These are phyloP conservation scores for Alternaria solani DNA, from an alignment of 2,329 filamentous ascomycete species.

Conservation along the genomic window DNA sequence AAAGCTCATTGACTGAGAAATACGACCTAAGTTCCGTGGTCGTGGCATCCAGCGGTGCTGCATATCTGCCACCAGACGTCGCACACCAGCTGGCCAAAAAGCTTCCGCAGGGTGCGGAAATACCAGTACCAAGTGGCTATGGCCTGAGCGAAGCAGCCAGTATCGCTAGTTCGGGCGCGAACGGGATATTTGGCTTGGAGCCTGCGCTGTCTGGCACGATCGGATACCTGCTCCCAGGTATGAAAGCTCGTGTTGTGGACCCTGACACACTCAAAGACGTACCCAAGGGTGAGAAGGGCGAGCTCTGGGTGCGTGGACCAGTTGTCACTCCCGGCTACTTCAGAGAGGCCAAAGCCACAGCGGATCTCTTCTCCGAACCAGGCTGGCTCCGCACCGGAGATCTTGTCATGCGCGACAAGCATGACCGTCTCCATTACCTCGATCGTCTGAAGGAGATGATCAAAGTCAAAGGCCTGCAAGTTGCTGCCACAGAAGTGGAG, in stretches of 20 bases:
- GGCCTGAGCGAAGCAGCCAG: slow-evolving; percentile 42
- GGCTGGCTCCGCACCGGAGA: slow-evolving; percentile 43
- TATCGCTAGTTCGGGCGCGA: slow-evolving; percentile 33
- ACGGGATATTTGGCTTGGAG: slow-evolving; percentile 38
- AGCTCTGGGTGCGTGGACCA: slow-evolving; percentile 39
- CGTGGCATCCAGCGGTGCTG: slow-evolving; percentile 34
- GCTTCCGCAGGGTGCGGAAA: slow-evolving; percentile 33
- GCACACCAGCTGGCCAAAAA: slow-evolving; percentile 39
- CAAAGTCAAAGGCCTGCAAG: slow-evolving; percentile 60
- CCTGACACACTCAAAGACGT: slow-evolving; percentile 38
- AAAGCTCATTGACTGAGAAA: slow-evolving; percentile 35
- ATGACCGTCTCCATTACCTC: slow-evolving; percentile 39
- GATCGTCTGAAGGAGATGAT: slow-evolving; percentile 56
- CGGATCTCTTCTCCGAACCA: slow-evolving; percentile 38
- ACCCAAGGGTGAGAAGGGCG: slow-evolving; percentile 33
- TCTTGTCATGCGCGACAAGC: slow-evolving; percentile 36
- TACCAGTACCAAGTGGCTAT: slow-evolving; percentile 39
- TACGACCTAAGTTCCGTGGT: slow-evolving; percentile 39
- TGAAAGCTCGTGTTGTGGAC: slow-evolving; percentile 40
- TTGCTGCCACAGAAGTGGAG: slow-evolving; percentile 60
- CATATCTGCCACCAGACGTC: slow-evolving; percentile 41
- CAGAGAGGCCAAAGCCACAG: slow-evolving; percentile 38
- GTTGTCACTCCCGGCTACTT: slow-evolving; percentile 45
- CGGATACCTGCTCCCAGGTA: slow-evolving; percentile 41
- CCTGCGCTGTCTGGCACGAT: slow-evolving; percentile 33